phyloP scores from a whole-genome alignment of 805 yeast species.

The Lachancea sp. region DNA sequence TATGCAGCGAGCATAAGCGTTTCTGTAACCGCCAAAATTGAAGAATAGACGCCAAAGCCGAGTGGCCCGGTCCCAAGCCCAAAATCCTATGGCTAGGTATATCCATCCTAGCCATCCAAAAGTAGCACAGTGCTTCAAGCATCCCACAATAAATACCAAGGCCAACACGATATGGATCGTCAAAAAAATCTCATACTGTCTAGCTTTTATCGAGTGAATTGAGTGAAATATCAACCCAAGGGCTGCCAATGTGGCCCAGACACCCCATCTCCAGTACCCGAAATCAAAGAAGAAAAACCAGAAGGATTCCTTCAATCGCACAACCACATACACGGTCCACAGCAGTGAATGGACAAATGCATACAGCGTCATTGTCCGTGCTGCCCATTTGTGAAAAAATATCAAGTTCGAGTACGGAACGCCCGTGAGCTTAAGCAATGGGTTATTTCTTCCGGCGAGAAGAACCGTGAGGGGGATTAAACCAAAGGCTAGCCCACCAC shows the following conservation, averaged over 20 bases:
- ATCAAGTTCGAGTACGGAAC: conserved; percentile 59
- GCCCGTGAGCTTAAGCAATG: conserved; percentile 54
- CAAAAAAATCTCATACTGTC: conserved; percentile 42
- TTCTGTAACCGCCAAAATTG: conserved; percentile 16
- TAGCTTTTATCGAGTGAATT: conserved; percentile 29
- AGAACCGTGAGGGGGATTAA: conserved; percentile 50
- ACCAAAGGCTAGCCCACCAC: conserved; percentile 41
- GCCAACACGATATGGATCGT: conserved; percentile 39
- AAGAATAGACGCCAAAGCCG: conserved; percentile 31
- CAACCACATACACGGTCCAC: conserved; percentile 30
- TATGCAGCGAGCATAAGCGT: conserved; percentile 4
- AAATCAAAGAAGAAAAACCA: conserved; percentile 22
- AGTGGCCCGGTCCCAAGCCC: conserved; percentile 38
- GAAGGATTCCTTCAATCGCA: background rate
- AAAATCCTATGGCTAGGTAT: conserved; percentile 33
- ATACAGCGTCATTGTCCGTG: conserved; percentile 36
- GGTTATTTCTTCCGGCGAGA: conserved; percentile 69
- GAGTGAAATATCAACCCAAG: conserved; percentile 29
- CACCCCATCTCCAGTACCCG: conserved; percentile 38
- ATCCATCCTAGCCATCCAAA: conserved; percentile 40
- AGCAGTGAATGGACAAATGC: conserved; percentile 33
- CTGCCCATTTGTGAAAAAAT: conserved; percentile 56
- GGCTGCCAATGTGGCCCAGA: conserved; percentile 11
- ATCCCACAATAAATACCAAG: conserved; percentile 37
- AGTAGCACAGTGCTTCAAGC: conserved; percentile 43